A percentile compares a stretch with the other conserved stretches of the same genome.
Conservation (phyloP, 352 stramenopile species). For the Phytopythium chamaehyphon region DNA sequence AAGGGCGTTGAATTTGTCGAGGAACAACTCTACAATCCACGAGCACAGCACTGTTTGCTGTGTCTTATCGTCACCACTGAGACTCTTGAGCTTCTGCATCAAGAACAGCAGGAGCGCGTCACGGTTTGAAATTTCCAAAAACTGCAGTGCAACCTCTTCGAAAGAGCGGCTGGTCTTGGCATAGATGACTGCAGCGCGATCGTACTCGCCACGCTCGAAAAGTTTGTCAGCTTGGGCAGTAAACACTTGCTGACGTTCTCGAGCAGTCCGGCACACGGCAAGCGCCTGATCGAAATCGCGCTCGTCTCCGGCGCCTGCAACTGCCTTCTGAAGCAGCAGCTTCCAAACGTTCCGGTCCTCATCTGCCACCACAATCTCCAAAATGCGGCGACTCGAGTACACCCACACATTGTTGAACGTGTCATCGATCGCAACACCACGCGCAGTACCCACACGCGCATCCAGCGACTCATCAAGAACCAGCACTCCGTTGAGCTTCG, state of each 20-base stretch:
- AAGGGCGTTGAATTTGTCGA: constrained; percentile 89
- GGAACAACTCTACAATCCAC: constrained; percentile 92
- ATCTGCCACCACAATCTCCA: constrained; percentile 74
- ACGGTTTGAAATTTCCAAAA: constrained; percentile 83
- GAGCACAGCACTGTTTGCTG: constrained; percentile 91
- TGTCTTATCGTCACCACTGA: constrained; percentile 83
- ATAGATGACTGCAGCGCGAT: constrained; percentile 86
- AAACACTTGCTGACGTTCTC: constrained; percentile 81
- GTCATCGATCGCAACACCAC: constrained; percentile 60
- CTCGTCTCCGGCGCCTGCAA: constrained; percentile 57
- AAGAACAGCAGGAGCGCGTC: constrained; percentile 87
- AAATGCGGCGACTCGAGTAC: constrained; percentile 73
- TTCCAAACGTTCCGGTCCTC: constrained; percentile 93
- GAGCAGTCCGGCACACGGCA: constrained; percentile 74
- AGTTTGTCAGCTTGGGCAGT: constrained; percentile 89
- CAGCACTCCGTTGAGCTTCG: constrained; percentile 82
- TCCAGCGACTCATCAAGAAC: constrained; percentile 85
- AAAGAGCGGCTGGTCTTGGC: constrained; percentile 88
- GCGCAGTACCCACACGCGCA: constrained; percentile 64
- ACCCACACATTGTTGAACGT: constrained; percentile 85
- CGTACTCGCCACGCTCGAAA: constrained; percentile 83
- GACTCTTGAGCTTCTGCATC: constrained; percentile 83
- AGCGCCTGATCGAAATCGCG: constrained; percentile 89
- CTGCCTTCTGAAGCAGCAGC: constrained; percentile 87
- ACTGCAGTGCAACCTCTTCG: constrained; percentile 90